Base-by-base conservation (phyloP, 1,139 yeast genomes). In the Suhomyces kunorum region DNA sequence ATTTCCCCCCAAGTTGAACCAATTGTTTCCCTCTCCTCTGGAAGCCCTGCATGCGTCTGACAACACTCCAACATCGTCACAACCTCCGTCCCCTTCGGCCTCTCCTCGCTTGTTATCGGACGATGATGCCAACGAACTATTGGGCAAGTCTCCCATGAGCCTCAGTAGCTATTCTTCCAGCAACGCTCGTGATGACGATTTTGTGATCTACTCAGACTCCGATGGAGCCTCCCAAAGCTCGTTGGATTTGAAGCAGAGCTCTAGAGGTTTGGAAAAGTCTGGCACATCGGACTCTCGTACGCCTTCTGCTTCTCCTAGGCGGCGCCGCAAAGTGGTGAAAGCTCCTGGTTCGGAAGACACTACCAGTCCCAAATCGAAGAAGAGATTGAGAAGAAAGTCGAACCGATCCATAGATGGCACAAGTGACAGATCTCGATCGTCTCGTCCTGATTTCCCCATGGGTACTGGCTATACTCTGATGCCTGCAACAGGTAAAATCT, bases 401-500 rank as follows among this genome's bases (percentile, higher is more conserved):
- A 56, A 48, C 42, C 54, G 55, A 34, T 64, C 71, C 0, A 66
- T 61, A 6, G 49, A 50, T 14, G 43, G 40, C 11, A 16, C 33
- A 9, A 58, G 68, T 40, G 68, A 63, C 25, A 50, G 47, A 25
- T 61, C 54, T 1, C 47, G 55, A 2, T 53, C 66, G 9, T 46
- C 53, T 14, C 32, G 47, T 29, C 50, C 47, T 34, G 43, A 38
- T 6, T 48, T 49, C 33, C 54, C 50, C 6, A 43, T 57, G 15
- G 71, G 71, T 3, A 56, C 68, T 14, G 75, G 75, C 3, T 69
- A 69, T 46, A 63, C 74, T 1, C 68, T 64, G 56, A 63, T 56
- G 35, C 79, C 87, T 1, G 78, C 82, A 6, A 77, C 87, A 0
- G 85, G 92, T 3, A 81, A 82, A 64, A 79, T 85, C 16, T 87